phyloP scores from a whole-genome alignment of 106 monocot species.

The Gastrodia elata region DNA sequence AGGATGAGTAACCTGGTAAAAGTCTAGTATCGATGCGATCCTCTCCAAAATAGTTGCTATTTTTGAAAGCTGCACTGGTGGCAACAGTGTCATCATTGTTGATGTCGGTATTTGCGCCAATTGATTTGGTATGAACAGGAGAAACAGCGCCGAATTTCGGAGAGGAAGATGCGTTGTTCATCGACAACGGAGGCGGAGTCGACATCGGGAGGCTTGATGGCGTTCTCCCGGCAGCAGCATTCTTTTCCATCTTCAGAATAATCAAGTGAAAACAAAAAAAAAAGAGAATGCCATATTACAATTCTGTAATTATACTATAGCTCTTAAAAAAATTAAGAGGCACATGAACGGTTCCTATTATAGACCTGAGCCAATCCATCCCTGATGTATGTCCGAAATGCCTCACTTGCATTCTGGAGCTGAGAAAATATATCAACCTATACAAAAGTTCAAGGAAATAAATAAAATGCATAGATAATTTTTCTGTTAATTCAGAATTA shows the following conservation, averaged over 20 bases:
- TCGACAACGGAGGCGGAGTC: conserved; percentile 73
- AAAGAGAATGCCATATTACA: not conserved
- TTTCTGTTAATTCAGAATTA: too few relatives aligned
- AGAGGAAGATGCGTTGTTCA: conserved; percentile 47
- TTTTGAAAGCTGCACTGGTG: conserved; percentile 23
- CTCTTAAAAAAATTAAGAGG: not conserved
- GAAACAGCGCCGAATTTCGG: conserved; percentile 66
- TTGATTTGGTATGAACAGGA: conserved; percentile 56
- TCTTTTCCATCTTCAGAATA: conserved; percentile 83
- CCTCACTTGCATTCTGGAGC: conserved; percentile 98
- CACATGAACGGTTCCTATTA: not conserved
- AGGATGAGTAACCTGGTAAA: conserved; percentile 38
- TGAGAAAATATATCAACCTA: conserved; percentile 99
- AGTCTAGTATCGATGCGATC: conserved; percentile 50
- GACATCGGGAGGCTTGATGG: conserved; percentile 79
- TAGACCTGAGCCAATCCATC: conserved; percentile 88
- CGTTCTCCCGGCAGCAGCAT: conserved; percentile 78
- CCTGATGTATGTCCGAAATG: conserved; percentile 94
- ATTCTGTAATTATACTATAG: not conserved
- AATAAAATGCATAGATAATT: too few relatives aligned
- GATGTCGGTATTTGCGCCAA: conserved; percentile 33
- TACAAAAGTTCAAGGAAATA: not conserved
- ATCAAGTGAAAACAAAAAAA: not conserved
- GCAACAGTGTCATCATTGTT: conserved; percentile 33
- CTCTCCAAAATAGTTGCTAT: conserved; percentile 27